Percentiles rank a stretch among this genome's conserved stretches.
These are phyloP conservation scores for Sphagnum fallax DNA, from an alignment of 228 moss, liverwort and hornwort species.

Conservation along the genomic window DNA sequence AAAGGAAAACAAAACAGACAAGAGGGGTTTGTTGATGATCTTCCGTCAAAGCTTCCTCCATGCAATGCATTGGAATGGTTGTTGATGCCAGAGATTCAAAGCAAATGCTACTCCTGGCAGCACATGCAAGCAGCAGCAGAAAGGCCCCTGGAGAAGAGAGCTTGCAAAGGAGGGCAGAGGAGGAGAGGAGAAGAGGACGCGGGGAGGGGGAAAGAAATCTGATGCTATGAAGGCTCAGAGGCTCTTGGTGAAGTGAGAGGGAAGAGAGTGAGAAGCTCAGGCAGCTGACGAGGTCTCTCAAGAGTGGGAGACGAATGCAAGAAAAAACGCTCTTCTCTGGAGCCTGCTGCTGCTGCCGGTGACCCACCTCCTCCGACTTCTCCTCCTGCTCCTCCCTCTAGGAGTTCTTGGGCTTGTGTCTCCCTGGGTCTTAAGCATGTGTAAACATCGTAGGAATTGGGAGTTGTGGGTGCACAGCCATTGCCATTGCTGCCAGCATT, in stretches of 20 bases:
- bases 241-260: constrained; percentile 50
- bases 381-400: constrained; percentile 19
- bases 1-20: no score
- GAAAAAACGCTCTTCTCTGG: constrained; percentile 9
- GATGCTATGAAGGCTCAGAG: constrained; percentile 39
- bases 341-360: no score
- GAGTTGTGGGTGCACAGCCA: constrained; percentile 42
- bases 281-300: constrained; percentile 36
- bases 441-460: constrained; percentile 37
- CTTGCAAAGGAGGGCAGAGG: background rate
- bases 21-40: background rate
- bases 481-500: background rate
- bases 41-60: background rate
- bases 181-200: no score
- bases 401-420: constrained; percentile 5
- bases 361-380: no score
- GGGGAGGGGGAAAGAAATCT: background rate
- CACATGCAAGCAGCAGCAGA: background rate
- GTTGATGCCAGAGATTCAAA: background rate
- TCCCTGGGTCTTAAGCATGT: constrained; percentile 9
- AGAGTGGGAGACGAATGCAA: constrained; percentile 20
- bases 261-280: constrained; percentile 48
- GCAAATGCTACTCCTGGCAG: background rate
- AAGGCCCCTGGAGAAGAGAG: background rate
- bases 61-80: constrained; percentile 8